A percentile compares a stretch with the other conserved stretches of the same genome.
Conservation (phyloP, 164 flowering plant genomes). For the Warburgia ugandensis region DNA sequence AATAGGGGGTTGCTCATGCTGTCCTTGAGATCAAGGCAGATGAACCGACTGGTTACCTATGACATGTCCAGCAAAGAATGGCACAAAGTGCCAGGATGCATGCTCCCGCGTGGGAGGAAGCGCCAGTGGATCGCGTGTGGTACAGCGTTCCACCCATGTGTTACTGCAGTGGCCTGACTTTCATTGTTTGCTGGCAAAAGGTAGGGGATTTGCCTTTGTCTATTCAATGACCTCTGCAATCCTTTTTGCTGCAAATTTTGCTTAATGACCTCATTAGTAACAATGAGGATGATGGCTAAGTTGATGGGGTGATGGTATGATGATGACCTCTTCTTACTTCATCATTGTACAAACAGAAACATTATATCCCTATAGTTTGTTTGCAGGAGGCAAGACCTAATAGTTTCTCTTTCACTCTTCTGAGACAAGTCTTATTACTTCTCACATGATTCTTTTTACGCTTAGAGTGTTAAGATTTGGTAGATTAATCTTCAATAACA, state of each 20-base stretch:
- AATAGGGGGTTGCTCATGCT: slow-evolving; percentile 87
- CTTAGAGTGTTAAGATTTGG: too few relatives aligned
- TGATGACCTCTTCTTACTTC: neutral
- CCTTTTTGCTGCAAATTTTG: slow-evolving; percentile 8
- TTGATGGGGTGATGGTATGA: neutral
- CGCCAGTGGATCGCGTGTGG: slow-evolving; percentile 86
- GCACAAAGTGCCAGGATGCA: slow-evolving; percentile 72
- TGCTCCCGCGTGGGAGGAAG: slow-evolving; percentile 64
- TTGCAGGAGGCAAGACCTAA: neutral
- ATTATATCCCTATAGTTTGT: neutral
- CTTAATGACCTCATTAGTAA: neutral
- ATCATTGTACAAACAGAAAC: slow-evolving; percentile 6
- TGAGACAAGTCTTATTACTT: neutral
- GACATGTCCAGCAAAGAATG: slow-evolving; percentile 59
- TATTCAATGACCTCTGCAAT: neutral
- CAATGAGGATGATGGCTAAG: neutral
- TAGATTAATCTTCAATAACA: too few relatives aligned
- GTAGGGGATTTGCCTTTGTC: neutral
- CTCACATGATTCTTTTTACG: neutral
- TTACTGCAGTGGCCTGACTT: slow-evolving; percentile 53
- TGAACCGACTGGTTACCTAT: slow-evolving; percentile 80
- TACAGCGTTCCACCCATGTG: slow-evolving; percentile 79
- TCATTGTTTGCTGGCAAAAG: neutral
- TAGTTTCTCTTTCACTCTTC: neutral
- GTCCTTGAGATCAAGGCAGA: slow-evolving; percentile 67